Base-by-base conservation (phyloP, 2,329 filamentous ascomycete genomes). In the Verticillium alfalfae region DNA sequence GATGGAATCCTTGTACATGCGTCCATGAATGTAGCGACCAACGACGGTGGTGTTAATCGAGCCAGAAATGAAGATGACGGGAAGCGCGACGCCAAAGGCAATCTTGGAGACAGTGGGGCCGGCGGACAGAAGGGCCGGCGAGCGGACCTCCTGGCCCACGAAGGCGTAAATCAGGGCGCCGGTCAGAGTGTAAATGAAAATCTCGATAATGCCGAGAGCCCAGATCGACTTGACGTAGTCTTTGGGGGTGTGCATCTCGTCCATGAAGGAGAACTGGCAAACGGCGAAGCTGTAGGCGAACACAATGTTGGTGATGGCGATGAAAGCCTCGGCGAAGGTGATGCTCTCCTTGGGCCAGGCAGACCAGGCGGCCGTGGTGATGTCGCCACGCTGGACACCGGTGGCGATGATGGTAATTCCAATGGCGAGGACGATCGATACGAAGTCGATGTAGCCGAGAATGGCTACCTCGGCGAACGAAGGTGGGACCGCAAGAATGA, bases 11-110 rank as follows among this genome's bases (percentile, higher is more conserved):
- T 74, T 74, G 69, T 73, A 81, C n/a, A 77, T 63, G 39, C 79
- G 76, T 6, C 74, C 78, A 67, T 81, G 78, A 63, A 82, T 70
- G 63, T 81, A 82, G 22, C 79, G 78, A 3, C 71, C 74, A 36
- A 78, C 73, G 12, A 81, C 78, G 1, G 77, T 79, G 39, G 78
- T 80, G 74, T 90, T 88, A 71, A 92, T 88, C 18, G 89, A 88
- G 58, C 89, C 90, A 0, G 89, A 88, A 64, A 92, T 87, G 67
- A 91, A 82, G 70, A 92, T 92, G 60, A 89, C 91, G 15, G 89
- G 89, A 3, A 89, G 78, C 0, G 88, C 89, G 64, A 92, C 73
- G 34, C 88, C 88, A 68, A 89, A 92, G 2, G 88, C 88, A 7
- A 92, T 74, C 70, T 90, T 90, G 58, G 84, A 83, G 31, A 91